Evolutionary conservation across 2,329 filamentous ascomycete genomes (phyloP).

Genomic region (Metarhizium album): DNA sequence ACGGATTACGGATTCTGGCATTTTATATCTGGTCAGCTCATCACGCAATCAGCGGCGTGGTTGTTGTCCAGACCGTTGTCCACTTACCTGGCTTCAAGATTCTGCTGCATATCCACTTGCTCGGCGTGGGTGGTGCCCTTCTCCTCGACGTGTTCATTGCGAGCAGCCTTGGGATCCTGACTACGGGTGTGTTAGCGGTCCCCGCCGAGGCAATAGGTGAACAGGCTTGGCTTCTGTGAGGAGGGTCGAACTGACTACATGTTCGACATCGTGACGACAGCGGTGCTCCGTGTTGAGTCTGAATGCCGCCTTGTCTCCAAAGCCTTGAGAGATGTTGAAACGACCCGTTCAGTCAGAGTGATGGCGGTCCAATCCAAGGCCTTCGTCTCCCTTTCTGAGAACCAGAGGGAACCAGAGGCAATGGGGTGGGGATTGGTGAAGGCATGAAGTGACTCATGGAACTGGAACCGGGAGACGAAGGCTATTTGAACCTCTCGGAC

Average conservation of each 20-base stretch:
- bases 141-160: conserved; percentile 15
- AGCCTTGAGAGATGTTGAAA: not conserved
- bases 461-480: conserved; percentile 9
- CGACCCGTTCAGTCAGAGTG: not conserved
- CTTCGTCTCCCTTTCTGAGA: not conserved
- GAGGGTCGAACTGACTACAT: conserved; percentile 9
- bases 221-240: not conserved
- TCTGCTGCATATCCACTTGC: conserved; percentile 25
- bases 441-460: conserved; percentile 7
- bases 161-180: conserved; percentile 9
- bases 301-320: not conserved
- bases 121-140: conserved; percentile 17
- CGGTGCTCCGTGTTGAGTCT: not conserved
- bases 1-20: conserved; percentile 34
- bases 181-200: conserved; percentile 4
- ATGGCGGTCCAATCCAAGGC: not conserved
- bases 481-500: conserved; percentile 7
- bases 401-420: conserved; percentile 2
- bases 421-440: conserved; percentile 4
- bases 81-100: conserved; percentile 34
- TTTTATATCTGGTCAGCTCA: not conserved
- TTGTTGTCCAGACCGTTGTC: not conserved
- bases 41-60: not conserved
- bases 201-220: not conserved
- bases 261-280: conserved; percentile 13